A percentile compares a stretch with the other conserved stretches of the same genome.
Conservation (phyloP, 2,329 filamentous ascomycete genomes). For the Basipetospora sp. region DNA sequence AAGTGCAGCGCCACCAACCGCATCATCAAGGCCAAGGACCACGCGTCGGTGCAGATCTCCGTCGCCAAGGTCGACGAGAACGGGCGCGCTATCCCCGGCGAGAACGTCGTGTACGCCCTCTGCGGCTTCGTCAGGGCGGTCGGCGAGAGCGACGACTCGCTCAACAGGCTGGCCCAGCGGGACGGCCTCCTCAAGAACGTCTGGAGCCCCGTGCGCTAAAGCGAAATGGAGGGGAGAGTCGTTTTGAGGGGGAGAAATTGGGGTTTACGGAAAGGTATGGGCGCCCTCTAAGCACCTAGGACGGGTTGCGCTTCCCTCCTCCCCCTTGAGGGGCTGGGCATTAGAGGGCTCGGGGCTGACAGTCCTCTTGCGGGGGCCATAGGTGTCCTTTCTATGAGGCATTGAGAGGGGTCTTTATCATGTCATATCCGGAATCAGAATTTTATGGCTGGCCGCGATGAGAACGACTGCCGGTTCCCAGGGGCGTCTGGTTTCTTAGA, state of each 20-base stretch:
- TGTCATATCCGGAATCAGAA: slow-evolving; percentile 27
- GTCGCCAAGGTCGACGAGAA: slow-evolving; percentile 98
- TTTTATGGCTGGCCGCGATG: slow-evolving; percentile 28
- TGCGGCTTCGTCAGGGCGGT: slow-evolving; percentile 95
- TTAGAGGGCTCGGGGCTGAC: too few relatives aligned
- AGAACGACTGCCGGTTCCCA: slow-evolving; percentile 14
- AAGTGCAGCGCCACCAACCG: slow-evolving; percentile 98
- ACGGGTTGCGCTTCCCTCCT: too few relatives aligned
- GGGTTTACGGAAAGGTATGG: neutral
- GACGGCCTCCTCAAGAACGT: slow-evolving; percentile 96
- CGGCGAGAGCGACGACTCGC: slow-evolving; percentile 91
- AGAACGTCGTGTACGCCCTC: slow-evolving; percentile 94
- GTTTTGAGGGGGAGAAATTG: neutral
- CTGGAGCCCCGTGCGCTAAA: slow-evolving; percentile 65
- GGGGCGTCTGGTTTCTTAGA: slow-evolving; percentile 7
- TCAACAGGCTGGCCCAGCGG: slow-evolving; percentile 90
- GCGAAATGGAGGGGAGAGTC: slow-evolving; percentile 2
- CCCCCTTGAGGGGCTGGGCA: too few relatives aligned
- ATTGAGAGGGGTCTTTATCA: slow-evolving; percentile 11
- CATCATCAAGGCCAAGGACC: slow-evolving; percentile 99
- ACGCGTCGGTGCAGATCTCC: slow-evolving; percentile 93
- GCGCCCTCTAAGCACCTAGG: too few relatives aligned
- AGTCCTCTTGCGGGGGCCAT: too few relatives aligned
- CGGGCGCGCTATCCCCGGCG: slow-evolving; percentile 80
- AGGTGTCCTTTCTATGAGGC: too few relatives aligned